These are phyloP conservation scores for Linnemannia exigua DNA, from an alignment of 192 early-diverging fungal species.

Conservation along the genomic window DNA sequence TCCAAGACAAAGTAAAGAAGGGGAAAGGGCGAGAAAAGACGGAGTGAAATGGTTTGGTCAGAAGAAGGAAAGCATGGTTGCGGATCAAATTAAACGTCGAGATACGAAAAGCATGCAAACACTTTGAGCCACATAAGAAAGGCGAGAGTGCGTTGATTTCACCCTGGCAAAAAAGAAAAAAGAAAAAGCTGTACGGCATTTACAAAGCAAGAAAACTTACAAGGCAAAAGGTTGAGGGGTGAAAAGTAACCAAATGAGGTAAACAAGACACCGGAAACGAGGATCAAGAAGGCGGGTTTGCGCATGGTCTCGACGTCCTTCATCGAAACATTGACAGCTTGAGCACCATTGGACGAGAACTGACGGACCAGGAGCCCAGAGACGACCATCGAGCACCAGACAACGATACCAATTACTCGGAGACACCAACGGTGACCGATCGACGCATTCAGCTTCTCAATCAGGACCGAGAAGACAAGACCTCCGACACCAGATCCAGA, in stretches of 20 bases:
- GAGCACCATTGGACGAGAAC: slow-evolving; percentile 22
- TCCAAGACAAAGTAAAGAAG: not conserved
- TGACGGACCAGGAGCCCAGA: slow-evolving; percentile 57
- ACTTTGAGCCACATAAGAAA: not conserved
- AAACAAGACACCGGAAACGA: slow-evolving; percentile 55
- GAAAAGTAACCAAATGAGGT: slow-evolving; percentile 65
- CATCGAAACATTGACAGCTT: slow-evolving; percentile 43
- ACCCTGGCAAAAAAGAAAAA: slow-evolving; percentile 14
- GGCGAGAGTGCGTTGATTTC: not conserved
- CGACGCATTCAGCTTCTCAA: slow-evolving; percentile 67
- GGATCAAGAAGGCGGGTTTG: slow-evolving; percentile 56
- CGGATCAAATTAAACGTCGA: not conserved
- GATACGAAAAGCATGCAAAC: not conserved
- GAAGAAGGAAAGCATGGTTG: not conserved
- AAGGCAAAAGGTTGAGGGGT: slow-evolving; percentile 30
- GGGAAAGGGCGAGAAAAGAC: not conserved
- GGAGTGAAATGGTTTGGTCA: not conserved
- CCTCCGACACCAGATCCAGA: slow-evolving; percentile 85
- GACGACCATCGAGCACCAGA: slow-evolving; percentile 59
- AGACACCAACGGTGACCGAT: slow-evolving; percentile 77
- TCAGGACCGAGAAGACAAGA: slow-evolving; percentile 71
- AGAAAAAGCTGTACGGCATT: too few relatives aligned
- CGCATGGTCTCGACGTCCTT: slow-evolving; percentile 56
- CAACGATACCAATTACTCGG: slow-evolving; percentile 71
- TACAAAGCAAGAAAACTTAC: slow-evolving; percentile 17